phyloP scores from a whole-genome alignment of 805 yeast species.

The Teunomyces aglyptinius region DNA sequence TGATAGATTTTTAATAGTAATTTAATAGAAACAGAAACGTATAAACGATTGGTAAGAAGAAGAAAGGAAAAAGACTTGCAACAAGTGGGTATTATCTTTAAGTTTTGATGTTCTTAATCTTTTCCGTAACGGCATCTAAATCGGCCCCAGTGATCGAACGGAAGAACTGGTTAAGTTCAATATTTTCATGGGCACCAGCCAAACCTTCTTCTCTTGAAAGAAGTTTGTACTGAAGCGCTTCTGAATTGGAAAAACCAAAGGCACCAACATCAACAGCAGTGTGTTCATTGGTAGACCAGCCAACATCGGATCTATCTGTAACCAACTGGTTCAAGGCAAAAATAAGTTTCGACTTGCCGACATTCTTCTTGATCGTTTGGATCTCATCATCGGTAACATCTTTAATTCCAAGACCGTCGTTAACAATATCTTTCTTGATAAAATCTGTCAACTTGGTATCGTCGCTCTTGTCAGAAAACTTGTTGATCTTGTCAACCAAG shows the following conservation, averaged over 20 bases:
- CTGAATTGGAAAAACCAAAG: constrained; percentile 70
- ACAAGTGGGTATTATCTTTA: neutral
- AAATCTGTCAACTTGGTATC: constrained; percentile 37
- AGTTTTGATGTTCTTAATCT: constrained; percentile 45
- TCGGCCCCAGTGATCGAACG: constrained; percentile 50
- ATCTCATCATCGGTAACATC: constrained; percentile 57
- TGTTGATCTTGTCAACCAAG: constrained; percentile 47
- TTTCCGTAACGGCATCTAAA: constrained; percentile 47
- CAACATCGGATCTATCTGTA: constrained; percentile 77
- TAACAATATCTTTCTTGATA: constrained; percentile 54
- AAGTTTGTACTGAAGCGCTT: constrained; percentile 37
- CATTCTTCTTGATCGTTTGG: constrained; percentile 16
- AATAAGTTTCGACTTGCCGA: constrained; percentile 26
- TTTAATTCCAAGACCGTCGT: constrained; percentile 59
- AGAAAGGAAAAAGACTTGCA: neutral
- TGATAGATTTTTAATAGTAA: constrained; percentile 1
- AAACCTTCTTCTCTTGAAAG: constrained; percentile 42
- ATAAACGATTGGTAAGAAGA: too few relatives aligned
- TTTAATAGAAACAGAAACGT: neutral
- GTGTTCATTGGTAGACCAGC: constrained; percentile 98
- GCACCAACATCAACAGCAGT: constrained; percentile 94
- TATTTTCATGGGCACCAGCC: constrained; percentile 83
- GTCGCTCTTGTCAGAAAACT: constrained; percentile 23
- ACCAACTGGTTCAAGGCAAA: constrained; percentile 66
- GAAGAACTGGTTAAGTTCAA: constrained; percentile 76